phyloP scores from a whole-genome alignment of 192 early-diverging fungal genomes.

The Entrophospora sp. region DNA sequence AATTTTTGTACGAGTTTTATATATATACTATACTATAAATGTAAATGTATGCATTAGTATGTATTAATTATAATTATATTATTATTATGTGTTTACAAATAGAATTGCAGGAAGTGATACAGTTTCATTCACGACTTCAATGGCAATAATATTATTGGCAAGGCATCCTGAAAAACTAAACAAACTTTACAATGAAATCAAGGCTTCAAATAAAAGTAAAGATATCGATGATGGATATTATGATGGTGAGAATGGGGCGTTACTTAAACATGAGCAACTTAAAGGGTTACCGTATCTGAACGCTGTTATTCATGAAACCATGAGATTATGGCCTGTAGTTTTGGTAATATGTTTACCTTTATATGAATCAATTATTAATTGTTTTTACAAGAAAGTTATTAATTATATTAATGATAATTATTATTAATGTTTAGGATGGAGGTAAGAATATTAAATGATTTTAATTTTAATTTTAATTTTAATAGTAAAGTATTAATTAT shows the following conservation, averaged over 20 bases:
- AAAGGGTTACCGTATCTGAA: constrained; percentile 40
- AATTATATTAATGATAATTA: no score
- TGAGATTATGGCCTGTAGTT: constrained; percentile 40
- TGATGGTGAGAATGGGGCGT: constrained; percentile 2
- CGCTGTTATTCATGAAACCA: constrained; percentile 45
- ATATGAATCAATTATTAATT: neutral
- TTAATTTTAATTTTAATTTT: neutral
- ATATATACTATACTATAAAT: no score
- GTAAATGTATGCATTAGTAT: no score
- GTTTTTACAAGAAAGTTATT: no score
- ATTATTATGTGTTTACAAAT: neutral
- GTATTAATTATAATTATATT: no score
- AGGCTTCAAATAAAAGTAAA: constrained; percentile 7
- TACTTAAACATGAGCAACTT: constrained; percentile 34
- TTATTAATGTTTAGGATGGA: no score
- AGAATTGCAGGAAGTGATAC: constrained; percentile 33
- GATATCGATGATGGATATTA: constrained; percentile 25
- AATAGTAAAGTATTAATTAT: neutral
- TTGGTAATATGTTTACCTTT: neutral
- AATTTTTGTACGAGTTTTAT: constrained; percentile 1
- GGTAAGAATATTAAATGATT: neutral
- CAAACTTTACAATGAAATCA: no score
- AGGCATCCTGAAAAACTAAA: constrained; percentile 22
- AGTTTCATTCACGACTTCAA: constrained; percentile 19
- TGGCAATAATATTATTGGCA: constrained; percentile 24